Conservation (phyloP, 768 basidiomycete species). For the Lyophyllum atratum region DNA sequence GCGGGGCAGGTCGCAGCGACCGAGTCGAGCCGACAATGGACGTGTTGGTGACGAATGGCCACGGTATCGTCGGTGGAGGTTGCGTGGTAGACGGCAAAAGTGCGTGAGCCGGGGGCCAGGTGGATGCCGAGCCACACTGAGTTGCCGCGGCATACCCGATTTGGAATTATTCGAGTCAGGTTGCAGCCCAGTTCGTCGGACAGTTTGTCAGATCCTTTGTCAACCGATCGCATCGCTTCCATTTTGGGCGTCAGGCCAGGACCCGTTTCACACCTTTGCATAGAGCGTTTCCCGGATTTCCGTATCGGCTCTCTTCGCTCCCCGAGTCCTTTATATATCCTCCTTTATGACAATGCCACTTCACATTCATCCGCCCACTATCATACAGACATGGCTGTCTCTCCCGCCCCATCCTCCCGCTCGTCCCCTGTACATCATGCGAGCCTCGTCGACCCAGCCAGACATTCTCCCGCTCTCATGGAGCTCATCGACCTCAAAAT, state of each 20-base stretch:
- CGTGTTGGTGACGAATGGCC: not conserved
- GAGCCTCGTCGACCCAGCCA: slow-evolving; percentile 61
- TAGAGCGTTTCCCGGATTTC: slow-evolving; percentile 26
- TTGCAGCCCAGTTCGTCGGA: slow-evolving; percentile 15
- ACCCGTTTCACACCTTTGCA: slow-evolving; percentile 17
- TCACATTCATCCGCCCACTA: slow-evolving; percentile 18
- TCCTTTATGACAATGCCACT: slow-evolving; percentile 19
- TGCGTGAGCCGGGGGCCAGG: slow-evolving; percentile 3
- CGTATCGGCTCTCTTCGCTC: slow-evolving; percentile 33
- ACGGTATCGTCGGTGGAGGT: not conserved
- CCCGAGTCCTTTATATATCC: slow-evolving; percentile 36
- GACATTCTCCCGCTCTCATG: slow-evolving; percentile 66
- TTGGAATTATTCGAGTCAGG: slow-evolving; percentile 15
- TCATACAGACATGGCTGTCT: slow-evolving; percentile 20
- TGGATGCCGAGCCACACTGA: slow-evolving; percentile 20
- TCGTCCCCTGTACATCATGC: slow-evolving; percentile 42
- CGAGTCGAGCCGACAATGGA: not conserved
- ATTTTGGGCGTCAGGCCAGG: slow-evolving; percentile 6
- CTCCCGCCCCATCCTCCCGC: slow-evolving; percentile 26
- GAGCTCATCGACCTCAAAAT: slow-evolving; percentile 70
- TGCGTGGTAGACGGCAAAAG: slow-evolving; percentile 16
- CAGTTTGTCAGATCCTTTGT: slow-evolving; percentile 24
- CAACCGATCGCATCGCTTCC: slow-evolving; percentile 22
- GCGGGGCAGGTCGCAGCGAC: not conserved
- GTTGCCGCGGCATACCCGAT: slow-evolving; percentile 18